These are phyloP conservation scores for Aristolochia fimbriata DNA, from an alignment of 164 flowering plant species.

Conservation along the genomic window DNA sequence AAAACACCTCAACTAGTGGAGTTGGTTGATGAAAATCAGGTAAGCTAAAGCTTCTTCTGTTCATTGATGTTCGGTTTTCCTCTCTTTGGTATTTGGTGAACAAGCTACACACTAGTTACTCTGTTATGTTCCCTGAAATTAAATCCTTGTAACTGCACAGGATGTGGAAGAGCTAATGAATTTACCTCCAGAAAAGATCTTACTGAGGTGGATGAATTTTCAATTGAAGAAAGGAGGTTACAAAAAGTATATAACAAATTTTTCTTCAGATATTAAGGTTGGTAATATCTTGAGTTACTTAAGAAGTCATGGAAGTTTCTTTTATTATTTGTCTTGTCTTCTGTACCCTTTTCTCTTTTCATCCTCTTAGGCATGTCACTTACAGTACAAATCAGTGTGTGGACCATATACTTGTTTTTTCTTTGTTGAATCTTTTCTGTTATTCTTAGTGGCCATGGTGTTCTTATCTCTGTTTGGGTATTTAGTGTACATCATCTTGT, in stretches of 20 bases:
- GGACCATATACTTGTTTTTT: no score
- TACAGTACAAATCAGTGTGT: no score
- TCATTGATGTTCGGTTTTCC: not conserved
- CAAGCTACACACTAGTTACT: not conserved
- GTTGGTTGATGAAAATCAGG: slow-evolving; percentile 81
- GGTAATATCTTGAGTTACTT: not conserved
- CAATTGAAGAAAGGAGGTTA: slow-evolving; percentile 59
- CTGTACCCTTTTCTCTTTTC: not conserved
- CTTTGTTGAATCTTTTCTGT: no score
- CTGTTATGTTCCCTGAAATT: not conserved
- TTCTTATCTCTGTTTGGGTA: no score
- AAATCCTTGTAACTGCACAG: slow-evolving; percentile 19
- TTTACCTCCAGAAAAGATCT: slow-evolving; percentile 64
- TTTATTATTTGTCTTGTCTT: not conserved
- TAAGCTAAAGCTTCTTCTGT: slow-evolving; percentile 5
- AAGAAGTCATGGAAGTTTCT: not conserved
- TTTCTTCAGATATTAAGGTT: slow-evolving; percentile 88
- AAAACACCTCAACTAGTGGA: slow-evolving; percentile 89
- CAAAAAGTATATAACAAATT: slow-evolving; percentile 52
- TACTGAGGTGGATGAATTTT: slow-evolving; percentile 82
- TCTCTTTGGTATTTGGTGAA: not conserved
- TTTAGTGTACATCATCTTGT: no score
- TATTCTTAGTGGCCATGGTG: no score
- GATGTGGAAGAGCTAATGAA: slow-evolving; percentile 78
- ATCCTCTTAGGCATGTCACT: not conserved